Evolutionary conservation across 2,329 filamentous ascomycete species (phyloP), one percentile per base, ranked within the genome.

Genomic region (Biscogniauxia mediterranea): DNA sequence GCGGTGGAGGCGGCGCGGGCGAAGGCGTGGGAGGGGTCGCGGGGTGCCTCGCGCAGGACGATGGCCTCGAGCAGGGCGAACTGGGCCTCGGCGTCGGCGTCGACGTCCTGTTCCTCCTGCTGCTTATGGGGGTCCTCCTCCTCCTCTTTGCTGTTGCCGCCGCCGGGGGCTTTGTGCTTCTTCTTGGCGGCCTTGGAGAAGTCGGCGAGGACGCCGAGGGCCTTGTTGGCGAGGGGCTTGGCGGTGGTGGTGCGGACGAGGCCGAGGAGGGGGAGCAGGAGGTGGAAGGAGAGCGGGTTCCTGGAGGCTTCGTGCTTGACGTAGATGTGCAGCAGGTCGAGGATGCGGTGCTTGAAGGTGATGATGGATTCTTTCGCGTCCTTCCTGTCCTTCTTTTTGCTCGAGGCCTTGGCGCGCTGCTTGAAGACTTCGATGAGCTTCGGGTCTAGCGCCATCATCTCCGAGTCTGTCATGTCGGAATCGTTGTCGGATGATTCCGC

Each of bases 301-400:
- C 7, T 8, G 7, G 83, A 82, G 59, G 89, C 85, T 76, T 95
- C 89, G 68, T 90, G 89, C 74, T 91, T 93, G 65, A 95, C 82
- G 75, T 92, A 98, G 65, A 95, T 90, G 62, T 90, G 86, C 11
- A 98, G 82, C 1, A 98, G 84, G 71, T 98, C 95, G 4, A 98
- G 84, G 5, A 97, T 89, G 51, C 93, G 90, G 75, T 92, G 91
- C 80, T 99, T 99, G 83, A 99, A 97, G 77, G 94, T 93, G 70
- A 96, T 80, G 72, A 98, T 91, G 20, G 88, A 92, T 68, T 94
- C 90, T 73, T 92, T 95, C 58, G 94, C 93, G 62, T 94, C 90
- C 72, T 92, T 92, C 70, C 90, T 90, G 71, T 95, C 89, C 76
- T 93, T 91, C 78, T 93, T 95, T 72, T 90, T 89, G 73, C 83